Evolutionary conservation across 441 rosid genomes (phyloP).

Genomic region (Daphne laureola): DNA sequence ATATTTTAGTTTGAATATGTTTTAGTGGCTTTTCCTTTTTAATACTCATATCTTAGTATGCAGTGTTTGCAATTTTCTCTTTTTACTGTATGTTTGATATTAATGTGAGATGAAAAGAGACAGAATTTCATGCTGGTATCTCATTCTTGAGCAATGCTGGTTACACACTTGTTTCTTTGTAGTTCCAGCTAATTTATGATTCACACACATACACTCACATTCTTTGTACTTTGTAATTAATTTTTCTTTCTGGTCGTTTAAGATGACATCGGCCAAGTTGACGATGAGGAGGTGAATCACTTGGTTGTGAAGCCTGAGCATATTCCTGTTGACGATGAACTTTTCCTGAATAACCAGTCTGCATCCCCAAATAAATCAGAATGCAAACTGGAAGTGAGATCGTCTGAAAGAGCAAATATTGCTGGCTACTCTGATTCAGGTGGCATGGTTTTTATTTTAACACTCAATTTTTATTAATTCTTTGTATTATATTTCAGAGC

Average conservation of each 20-base stretch:
- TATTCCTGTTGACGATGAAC: slow-evolving; percentile 14
- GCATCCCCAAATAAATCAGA: slow-evolving; percentile 15
- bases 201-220: neutral
- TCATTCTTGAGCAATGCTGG: no score
- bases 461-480: neutral
- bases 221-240: neutral
- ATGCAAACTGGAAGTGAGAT: slow-evolving; percentile 14
- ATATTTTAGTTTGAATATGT: no score
- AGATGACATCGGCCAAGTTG: slow-evolving; percentile 70
- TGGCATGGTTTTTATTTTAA: slow-evolving; percentile 22
- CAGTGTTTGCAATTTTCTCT: no score
- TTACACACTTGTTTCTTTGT: no score
- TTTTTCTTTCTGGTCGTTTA: slow-evolving; percentile 18
- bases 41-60: no score
- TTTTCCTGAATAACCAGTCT: slow-evolving; percentile 18
- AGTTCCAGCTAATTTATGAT: neutral
- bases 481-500: no score
- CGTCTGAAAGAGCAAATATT: slow-evolving; percentile 7
- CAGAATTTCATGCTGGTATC: no score
- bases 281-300: slow-evolving; percentile 20
- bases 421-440: slow-evolving; percentile 13
- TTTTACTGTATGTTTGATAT: no score
- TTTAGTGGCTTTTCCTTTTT: no score
- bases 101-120: no score
- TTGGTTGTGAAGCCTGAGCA: slow-evolving; percentile 16